phyloP scores from a whole-genome alignment of 176 grass and related monocot genomes.

The Rhipidocladum racemiflorum region DNA sequence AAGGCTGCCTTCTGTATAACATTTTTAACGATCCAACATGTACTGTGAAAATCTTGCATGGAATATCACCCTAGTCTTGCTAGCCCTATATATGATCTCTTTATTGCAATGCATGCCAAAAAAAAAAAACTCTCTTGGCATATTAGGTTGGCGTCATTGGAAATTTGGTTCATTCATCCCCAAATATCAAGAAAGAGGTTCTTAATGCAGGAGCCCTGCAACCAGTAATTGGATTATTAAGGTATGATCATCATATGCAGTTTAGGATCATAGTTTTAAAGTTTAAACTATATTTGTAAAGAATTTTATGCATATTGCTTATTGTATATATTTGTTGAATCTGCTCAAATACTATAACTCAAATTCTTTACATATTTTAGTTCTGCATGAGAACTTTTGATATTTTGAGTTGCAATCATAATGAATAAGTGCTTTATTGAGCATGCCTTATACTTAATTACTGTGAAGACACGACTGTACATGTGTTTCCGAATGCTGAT shows the following conservation, averaged over 20 bases:
- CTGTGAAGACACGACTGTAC: constrained; percentile 24
- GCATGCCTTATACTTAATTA: neutral
- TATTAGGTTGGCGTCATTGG: constrained; percentile 97
- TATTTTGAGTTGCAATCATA: neutral
- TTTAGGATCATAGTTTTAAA: constrained; percentile 29
- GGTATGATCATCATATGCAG: constrained; percentile 45
- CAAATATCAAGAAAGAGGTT: constrained; percentile 99
- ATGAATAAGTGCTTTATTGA: neutral
- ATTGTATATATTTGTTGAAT: constrained; percentile 7
- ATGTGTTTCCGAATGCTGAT: constrained; percentile 20
- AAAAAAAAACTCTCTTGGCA: constrained; percentile 11
- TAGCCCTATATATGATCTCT: neutral
- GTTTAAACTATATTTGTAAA: constrained; percentile 52
- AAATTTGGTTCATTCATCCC: constrained; percentile 99
- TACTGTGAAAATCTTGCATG: constrained; percentile 3
- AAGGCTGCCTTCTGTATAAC: neutral
- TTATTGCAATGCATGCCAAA: constrained; percentile 24
- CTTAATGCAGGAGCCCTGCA: constrained; percentile 88
- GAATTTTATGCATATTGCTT: constrained; percentile 21
- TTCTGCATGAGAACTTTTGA: neutral
- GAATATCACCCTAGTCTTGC: neutral
- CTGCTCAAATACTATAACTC: constrained; percentile 7
- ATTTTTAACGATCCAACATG: neutral
- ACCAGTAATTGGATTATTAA: constrained; percentile 93
- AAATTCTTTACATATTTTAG: neutral